These are phyloP conservation scores for Saccharomyces hybrid DNA, from an alignment of 1,139 yeast genomes.

Conservation along the genomic window DNA sequence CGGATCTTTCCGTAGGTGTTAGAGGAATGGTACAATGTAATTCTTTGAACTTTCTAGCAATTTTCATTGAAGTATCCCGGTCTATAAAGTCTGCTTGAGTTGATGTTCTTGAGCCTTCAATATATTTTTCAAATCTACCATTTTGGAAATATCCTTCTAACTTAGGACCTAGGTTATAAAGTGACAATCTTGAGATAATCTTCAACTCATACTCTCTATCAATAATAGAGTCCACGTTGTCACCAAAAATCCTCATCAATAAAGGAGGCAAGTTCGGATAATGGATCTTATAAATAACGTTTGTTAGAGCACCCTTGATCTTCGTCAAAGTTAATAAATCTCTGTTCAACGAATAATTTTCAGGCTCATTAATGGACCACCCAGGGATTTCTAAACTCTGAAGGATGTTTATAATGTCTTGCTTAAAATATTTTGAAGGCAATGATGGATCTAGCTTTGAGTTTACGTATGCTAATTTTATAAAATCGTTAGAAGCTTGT, in stretches of 20 bases:
- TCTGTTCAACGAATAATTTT: constrained; percentile 29
- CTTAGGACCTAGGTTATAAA: constrained; percentile 70
- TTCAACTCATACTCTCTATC: constrained; percentile 71
- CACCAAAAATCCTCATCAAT: constrained; percentile 77
- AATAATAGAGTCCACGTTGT: constrained; percentile 71
- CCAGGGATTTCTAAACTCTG: constrained; percentile 57
- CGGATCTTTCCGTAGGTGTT: constrained; percentile 40
- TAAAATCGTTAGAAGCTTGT: neutral
- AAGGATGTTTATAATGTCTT: constrained; percentile 58
- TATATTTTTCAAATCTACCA: constrained; percentile 87
- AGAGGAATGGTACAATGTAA: constrained; percentile 70
- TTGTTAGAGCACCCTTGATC: constrained; percentile 77
- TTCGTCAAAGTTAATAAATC: constrained; percentile 1
- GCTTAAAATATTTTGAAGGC: constrained; percentile 75
- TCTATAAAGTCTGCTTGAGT: constrained; percentile 62
- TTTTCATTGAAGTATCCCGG: constrained; percentile 57
- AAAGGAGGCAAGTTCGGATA: constrained; percentile 31
- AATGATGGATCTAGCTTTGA: constrained; percentile 52
- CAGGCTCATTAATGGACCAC: constrained; percentile 39
- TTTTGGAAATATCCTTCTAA: constrained; percentile 76
- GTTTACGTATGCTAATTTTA: constrained; percentile 21
- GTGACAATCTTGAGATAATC: constrained; percentile 58
- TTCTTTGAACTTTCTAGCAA: constrained; percentile 92
- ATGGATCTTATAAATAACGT: constrained; percentile 48
- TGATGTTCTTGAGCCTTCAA: constrained; percentile 52